phyloP scores from a whole-genome alignment of 345 rosid genomes.

The Arabis alpina region DNA sequence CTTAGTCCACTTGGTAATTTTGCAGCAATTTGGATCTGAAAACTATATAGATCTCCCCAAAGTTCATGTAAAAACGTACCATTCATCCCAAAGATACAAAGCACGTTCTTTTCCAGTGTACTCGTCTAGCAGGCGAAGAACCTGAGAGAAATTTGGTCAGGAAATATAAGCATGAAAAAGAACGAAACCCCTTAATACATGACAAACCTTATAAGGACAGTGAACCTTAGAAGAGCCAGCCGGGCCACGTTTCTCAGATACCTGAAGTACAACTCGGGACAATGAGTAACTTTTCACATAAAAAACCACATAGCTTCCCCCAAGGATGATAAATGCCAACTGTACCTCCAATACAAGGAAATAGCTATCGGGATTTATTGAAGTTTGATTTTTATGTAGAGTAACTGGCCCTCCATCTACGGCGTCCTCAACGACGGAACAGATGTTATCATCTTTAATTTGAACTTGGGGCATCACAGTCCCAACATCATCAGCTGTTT shows the following conservation, averaged over 20 bases:
- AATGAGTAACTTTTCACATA: conserved; percentile 23
- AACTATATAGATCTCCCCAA: conserved; percentile 20
- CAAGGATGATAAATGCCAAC: conserved; percentile 15
- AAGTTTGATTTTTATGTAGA: conserved; percentile 37
- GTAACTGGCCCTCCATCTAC: conserved; percentile 36
- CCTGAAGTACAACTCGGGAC: conserved; percentile 51
- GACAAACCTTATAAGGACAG: conserved; percentile 69
- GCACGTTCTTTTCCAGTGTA: conserved; percentile 79
- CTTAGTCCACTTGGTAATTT: conserved; percentile 5
- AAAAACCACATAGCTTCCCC: conserved; percentile 18
- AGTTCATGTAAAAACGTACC: conserved; percentile 50
- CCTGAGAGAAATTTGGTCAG: conserved; percentile 59
- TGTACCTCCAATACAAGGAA: conserved; percentile 93
- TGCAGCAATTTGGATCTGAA: conserved; percentile 24
- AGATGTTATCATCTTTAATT: conserved; percentile 39
- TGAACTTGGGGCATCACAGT: conserved; percentile 47
- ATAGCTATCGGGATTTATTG: conserved; percentile 43
- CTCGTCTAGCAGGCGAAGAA: conserved; percentile 88
- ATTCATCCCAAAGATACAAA: conserved; percentile 80
- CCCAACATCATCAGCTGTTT: conserved; percentile 45
- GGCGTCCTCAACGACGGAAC: conserved; percentile 30
- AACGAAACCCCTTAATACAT: conserved; percentile 4
- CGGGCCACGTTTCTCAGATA: conserved; percentile 64
- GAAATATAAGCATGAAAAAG: conserved; percentile 23
- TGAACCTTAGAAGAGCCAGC: conserved; percentile 47